A percentile compares a stretch with the other conserved stretches of the same genome.
phyloP scores from a whole-genome alignment of 2,329 filamentous ascomycete genomes.

The Trematosphaeria pertusa region DNA sequence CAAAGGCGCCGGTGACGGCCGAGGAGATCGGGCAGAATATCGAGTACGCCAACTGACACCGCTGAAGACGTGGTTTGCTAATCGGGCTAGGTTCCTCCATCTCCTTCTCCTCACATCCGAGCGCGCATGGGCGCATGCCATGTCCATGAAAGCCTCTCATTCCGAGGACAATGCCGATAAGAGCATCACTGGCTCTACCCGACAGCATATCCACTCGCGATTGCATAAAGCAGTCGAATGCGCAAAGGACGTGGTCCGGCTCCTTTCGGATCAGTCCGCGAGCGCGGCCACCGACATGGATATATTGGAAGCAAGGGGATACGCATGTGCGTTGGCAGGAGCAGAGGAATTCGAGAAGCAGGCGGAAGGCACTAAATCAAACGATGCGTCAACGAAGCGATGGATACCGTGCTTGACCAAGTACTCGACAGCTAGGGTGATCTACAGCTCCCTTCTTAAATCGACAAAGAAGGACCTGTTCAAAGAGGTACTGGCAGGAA shows the following conservation, averaged over 20 bases:
- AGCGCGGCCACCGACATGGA: constrained; percentile 74
- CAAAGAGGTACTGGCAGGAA: constrained; percentile 84
- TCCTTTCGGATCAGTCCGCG: constrained; percentile 68
- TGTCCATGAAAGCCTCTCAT: constrained; percentile 89
- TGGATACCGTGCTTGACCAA: constrained; percentile 81
- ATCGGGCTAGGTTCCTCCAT: constrained; percentile 31
- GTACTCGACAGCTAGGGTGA: constrained; percentile 78
- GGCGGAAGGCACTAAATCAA: constrained; percentile 51
- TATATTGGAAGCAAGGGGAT: constrained; percentile 84
- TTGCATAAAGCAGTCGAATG: constrained; percentile 78
- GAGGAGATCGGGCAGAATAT: constrained; percentile 76
- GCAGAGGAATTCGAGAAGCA: constrained; percentile 86
- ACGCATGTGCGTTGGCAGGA: constrained; percentile 77
- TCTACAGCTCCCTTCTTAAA: constrained; percentile 78
- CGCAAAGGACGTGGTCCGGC: constrained; percentile 70
- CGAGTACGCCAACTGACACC: constrained; percentile 64
- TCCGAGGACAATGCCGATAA: constrained; percentile 75
- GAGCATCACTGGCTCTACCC: constrained; percentile 77
- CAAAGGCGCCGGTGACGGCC: constrained; percentile 73
- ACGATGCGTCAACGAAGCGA: constrained; percentile 53
- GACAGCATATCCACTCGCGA: constrained; percentile 87
- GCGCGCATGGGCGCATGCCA: constrained; percentile 92
- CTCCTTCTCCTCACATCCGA: constrained; percentile 87
- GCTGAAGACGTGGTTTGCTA: not conserved
- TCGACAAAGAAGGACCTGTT: constrained; percentile 76